These are phyloP conservation scores for Ophiocordyceps camponoti-floridani DNA, from an alignment of 2,329 filamentous ascomycete genomes.

Conservation along the genomic window DNA sequence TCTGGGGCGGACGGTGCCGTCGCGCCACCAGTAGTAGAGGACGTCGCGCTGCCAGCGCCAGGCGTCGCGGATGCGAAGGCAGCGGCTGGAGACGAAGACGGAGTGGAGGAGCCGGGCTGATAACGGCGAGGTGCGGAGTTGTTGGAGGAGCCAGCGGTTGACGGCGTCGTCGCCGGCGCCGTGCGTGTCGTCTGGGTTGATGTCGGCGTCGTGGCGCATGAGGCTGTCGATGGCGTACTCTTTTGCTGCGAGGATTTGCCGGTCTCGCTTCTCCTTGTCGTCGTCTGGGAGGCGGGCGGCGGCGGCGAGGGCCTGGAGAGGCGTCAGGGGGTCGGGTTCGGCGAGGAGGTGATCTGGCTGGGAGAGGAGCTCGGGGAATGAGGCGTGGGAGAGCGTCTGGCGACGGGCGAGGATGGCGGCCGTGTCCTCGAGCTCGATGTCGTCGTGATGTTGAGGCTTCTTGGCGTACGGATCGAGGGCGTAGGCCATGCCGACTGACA, in stretches of 20 bases:
- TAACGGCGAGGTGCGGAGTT: conserved; percentile 26
- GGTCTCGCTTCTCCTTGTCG: conserved; percentile 14
- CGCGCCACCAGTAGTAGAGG: conserved; percentile 19
- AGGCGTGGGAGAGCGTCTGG: conserved; percentile 17
- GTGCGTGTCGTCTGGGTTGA: conserved; percentile 21
- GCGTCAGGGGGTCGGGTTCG: conserved; percentile 17
- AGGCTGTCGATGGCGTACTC: conserved; percentile 29
- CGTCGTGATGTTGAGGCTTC: conserved; percentile 13
- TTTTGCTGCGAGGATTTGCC: conserved; percentile 23
- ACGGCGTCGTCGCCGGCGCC: conserved; percentile 25
- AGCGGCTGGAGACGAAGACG: conserved; percentile 10
- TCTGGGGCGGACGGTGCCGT: conserved; percentile 5
- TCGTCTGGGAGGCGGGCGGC: conserved; percentile 18
- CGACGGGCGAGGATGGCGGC: conserved; percentile 6
- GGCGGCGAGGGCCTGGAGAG: conserved; percentile 20
- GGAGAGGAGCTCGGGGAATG: conserved; percentile 27
- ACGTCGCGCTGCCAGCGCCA: conserved; percentile 19
- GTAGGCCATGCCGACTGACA: conserved; percentile 19
- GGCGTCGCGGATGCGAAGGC: conserved; percentile 14
- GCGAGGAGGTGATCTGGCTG: conserved; percentile 27
- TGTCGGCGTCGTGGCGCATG: conserved; percentile 15
- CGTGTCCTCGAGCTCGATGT: conserved; percentile 20
- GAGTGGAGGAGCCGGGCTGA: conserved; percentile 24
- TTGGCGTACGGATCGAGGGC: conserved; percentile 16
- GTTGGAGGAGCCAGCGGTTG: conserved; percentile 32